Conservation (phyloP, 2,329 filamentous ascomycete species). For the Ophiostoma perfectum region DNA sequence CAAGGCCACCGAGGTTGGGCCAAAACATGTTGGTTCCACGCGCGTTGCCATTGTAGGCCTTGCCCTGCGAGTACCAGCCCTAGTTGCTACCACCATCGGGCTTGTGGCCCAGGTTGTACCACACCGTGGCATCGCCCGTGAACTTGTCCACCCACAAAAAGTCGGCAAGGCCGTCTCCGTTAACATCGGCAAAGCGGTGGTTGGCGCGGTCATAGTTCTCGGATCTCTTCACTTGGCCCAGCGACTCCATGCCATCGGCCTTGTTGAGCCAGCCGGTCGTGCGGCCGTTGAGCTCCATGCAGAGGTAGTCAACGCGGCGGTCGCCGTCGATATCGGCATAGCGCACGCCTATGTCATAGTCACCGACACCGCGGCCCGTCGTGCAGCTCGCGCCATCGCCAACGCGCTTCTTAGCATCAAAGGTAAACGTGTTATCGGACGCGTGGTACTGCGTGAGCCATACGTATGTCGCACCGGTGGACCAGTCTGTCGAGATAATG, state of each 20-base stretch:
- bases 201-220: slow-evolving; percentile 23
- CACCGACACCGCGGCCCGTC: not conserved
- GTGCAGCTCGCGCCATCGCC: not conserved
- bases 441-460: not conserved
- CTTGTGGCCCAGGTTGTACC: slow-evolving; percentile 26
- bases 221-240: slow-evolving; percentile 30
- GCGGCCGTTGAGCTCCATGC: slow-evolving; percentile 31
- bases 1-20: not conserved
- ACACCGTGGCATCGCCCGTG: slow-evolving; percentile 30
- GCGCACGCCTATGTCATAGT: slow-evolving; percentile 32
- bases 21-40: not conserved
- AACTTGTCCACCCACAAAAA: slow-evolving; percentile 31
- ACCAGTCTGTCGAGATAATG: not conserved
- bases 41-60: not conserved
- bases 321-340: slow-evolving; percentile 35
- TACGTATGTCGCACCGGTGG: not conserved
- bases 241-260: slow-evolving; percentile 13
- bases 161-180: slow-evolving; percentile 32
- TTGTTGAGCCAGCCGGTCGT: slow-evolving; percentile 26
- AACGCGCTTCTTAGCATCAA: not conserved
- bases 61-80: not conserved
- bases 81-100: not conserved
- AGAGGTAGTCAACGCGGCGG: slow-evolving; percentile 33
- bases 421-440: not conserved
- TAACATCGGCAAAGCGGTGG: slow-evolving; percentile 22